Evolutionary conservation across 495 filamentous ascomycete species (phyloP).

Genomic region (Halenospora varia): DNA sequence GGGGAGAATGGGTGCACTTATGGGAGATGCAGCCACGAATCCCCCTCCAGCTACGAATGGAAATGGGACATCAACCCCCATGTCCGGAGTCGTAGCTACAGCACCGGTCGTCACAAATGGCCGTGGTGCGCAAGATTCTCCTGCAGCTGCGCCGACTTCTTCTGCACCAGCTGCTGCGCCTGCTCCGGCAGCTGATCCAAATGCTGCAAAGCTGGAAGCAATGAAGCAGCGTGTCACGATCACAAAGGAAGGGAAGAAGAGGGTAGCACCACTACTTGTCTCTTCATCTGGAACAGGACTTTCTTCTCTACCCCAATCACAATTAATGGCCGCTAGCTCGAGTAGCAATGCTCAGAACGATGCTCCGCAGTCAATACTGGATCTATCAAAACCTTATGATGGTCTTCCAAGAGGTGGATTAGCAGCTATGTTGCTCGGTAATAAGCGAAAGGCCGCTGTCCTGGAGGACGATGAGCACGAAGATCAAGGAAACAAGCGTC

Average conservation of each 20-base stretch:
- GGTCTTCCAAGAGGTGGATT: slow-evolving; percentile 89
- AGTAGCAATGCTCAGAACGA: slow-evolving; percentile 63
- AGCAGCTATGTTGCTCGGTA: slow-evolving; percentile 79
- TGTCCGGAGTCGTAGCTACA: slow-evolving; percentile 10
- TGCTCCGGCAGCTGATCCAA: slow-evolving; percentile 39
- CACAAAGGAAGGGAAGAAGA: slow-evolving; percentile 95
- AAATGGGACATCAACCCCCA: slow-evolving; percentile 15
- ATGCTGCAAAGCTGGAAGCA: slow-evolving; percentile 65
- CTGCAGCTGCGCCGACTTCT: slow-evolving; percentile 1
- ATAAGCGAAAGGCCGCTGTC: slow-evolving; percentile 77
- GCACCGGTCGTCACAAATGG: slow-evolving; percentile 19
- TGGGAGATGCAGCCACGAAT: slow-evolving; percentile 66
- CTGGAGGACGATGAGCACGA: slow-evolving; percentile 62
- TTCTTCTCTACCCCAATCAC: slow-evolving; percentile 81
- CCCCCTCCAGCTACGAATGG: slow-evolving; percentile 17
- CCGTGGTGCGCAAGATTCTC: neutral
- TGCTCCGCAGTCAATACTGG: slow-evolving; percentile 77
- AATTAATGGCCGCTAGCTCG: slow-evolving; percentile 68
- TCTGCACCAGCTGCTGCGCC: slow-evolving; percentile 22
- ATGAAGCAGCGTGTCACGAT: slow-evolving; percentile 89
- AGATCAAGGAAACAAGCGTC: slow-evolving; percentile 58
- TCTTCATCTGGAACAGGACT: slow-evolving; percentile 79
- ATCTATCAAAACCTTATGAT: slow-evolving; percentile 92
- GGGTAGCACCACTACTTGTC: slow-evolving; percentile 86
- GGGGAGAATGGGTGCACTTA: slow-evolving; percentile 93